A percentile compares a stretch with the other conserved stretches of the same genome.
These are phyloP conservation scores for Purpureocillium lavendulum DNA, from an alignment of 2,329 filamentous ascomycete species.

Conservation along the genomic window DNA sequence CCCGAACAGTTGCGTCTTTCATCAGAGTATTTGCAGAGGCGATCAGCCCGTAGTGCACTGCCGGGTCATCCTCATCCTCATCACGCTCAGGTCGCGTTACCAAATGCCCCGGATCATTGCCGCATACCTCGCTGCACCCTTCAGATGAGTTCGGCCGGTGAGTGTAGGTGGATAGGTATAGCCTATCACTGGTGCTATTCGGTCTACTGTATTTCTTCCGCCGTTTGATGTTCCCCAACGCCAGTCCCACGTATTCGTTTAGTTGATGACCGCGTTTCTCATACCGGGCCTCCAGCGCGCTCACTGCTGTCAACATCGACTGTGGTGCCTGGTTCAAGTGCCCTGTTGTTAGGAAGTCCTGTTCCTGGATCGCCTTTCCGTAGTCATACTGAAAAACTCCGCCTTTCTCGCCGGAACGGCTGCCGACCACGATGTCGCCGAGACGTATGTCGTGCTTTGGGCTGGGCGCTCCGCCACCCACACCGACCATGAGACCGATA, in stretches of 20 bases:
- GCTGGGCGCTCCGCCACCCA: constrained; percentile 24
- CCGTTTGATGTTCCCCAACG: neutral
- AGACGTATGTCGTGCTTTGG: constrained; percentile 22
- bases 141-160: too few species aligned
- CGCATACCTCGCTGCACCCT: too few species aligned
- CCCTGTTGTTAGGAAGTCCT: constrained; percentile 3
- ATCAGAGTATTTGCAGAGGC: neutral
- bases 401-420: neutral
- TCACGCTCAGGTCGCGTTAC: too few species aligned
- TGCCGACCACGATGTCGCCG: constrained; percentile 14
- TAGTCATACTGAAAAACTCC: constrained; percentile 15
- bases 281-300: constrained; percentile 2
- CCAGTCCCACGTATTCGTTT: neutral
- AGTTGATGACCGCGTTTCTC: constrained; percentile 7
- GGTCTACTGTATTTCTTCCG: constrained; percentile 1
- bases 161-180: too few species aligned
- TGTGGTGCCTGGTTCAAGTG: constrained; percentile 9
- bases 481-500: constrained; percentile 10
- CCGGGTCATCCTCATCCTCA: neutral
- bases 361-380: constrained; percentile 11
- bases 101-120: too few species aligned
- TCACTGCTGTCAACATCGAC: constrained; percentile 5
- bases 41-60: neutral
- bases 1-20: neutral
- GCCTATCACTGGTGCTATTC: neutral